These are phyloP conservation scores for Saitozyma podzolica DNA, from an alignment of 768 basidiomycete genomes.

Conservation along the genomic window DNA sequence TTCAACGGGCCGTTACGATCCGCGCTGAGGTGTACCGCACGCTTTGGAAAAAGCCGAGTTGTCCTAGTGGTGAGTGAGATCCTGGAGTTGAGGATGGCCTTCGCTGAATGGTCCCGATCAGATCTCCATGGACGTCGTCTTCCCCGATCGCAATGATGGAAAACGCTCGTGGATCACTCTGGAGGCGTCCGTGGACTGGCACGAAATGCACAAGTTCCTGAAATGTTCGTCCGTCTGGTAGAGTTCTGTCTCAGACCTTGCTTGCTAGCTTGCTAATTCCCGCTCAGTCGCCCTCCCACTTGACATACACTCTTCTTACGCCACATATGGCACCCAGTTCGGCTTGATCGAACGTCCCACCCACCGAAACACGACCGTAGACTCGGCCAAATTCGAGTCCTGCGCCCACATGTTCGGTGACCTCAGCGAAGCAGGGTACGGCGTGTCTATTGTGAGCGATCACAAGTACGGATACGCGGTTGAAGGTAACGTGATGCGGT, in stretches of 20 bases:
- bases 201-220: conserved; percentile 43
- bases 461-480: conserved; percentile 87
- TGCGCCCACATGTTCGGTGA: conserved; percentile 74
- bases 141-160: conserved; percentile 59
- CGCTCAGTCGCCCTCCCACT: conserved; percentile 72
- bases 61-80: too few species aligned
- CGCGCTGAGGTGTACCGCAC: too few species aligned
- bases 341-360: conserved; percentile 87
- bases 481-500: conserved; percentile 68
- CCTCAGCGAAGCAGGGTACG: conserved; percentile 71
- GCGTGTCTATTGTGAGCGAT: conserved; percentile 85
- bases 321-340: conserved; percentile 90
- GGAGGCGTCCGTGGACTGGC: conserved; percentile 30
- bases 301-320: conserved; percentile 73
- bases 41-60: too few species aligned
- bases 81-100: too few species aligned
- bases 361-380: conserved; percentile 85
- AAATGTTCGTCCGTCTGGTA: conserved; percentile 14
- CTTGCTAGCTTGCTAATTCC: neutral
- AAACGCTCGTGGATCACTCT: conserved; percentile 64
- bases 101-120: too few species aligned
- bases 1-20: neutral
- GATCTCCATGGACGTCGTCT: too few species aligned
- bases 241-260: too few species aligned
- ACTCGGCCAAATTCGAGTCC: conserved; percentile 77